Evolutionary conservation across 129 eudicot genomes (phyloP), one percentile per base, ranked within the genome.

Genomic region (Centrapalus pauciflorus): DNA sequence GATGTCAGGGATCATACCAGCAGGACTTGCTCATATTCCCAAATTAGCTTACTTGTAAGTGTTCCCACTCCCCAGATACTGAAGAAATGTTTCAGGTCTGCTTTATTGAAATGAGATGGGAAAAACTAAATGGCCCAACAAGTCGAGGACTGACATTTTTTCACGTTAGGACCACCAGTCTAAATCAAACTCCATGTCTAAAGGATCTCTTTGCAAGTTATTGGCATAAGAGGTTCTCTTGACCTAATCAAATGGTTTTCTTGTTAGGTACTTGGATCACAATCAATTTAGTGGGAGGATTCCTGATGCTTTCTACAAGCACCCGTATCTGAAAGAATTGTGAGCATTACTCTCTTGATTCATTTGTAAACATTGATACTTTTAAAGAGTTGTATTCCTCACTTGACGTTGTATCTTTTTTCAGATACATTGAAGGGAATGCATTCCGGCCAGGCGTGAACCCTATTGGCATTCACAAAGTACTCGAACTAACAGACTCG

Each of bases 221-320:
- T 48, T 48, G 19, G 25, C 19, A 43, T 61, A 19, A 9, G 17
- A 2, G 28, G 64, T 29, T 11, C 14, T 45, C 27, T 45, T 27
- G 20, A 63, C 46, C 3, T 46, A 45, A 27, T 46, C 28, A 3
- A 48, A 16, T 19, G 7, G 40, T 64, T 64, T 12, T 25, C 7
- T 76, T 35, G 23, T 80, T 79, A 93, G 98, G 84, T 93, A 83
- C 82, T 49, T 93, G 80, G 98, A 93, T 93, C 98, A 93, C 81
- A 93, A 93, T 70, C 96, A 88, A 77, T 84, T 93, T 75, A 81
- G 84, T 45, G 95, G 98, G 64, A 83, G 96, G 46, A 93, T 93
- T 66, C 98, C 98, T 24, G 98, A 93, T 60, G 90, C 87, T 73
- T 93, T 93, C 79, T 93, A 93, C 69, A 93, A 86, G 74, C 98